Base-by-base conservation (phyloP, 2,329 filamentous ascomycete genomes). In the Zymoseptoria ardabiliae region DNA sequence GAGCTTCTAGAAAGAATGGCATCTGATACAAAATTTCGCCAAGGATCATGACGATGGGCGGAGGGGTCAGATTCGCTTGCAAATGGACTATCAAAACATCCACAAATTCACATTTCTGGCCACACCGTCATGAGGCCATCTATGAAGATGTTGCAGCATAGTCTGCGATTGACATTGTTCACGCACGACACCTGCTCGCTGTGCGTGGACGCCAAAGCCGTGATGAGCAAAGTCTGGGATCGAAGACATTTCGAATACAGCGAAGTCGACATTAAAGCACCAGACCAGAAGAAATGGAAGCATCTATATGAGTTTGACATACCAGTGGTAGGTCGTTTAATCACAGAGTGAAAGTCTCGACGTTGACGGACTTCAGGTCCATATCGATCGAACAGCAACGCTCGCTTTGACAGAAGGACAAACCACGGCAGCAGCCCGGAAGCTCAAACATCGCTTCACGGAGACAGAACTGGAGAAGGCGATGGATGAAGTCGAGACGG, bases 221-320 rank as follows among this genome's bases (percentile, higher is more conserved):
- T 87, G 2, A 78, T 93, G 22, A 86, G 85, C 2, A 77, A 83
- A 9, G 86, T 91, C 8, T 87, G 84, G 82, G 82, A 88, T 59
- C 73, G 76, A 25, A 78, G 86, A 23, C 86, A 85, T 0, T 90
- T 92, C 72, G 80, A 80, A 19, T 91, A 85, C 72, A 77, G 79
- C 7, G 87, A 91, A 72, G 78, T 90, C 61, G 81, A 91, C 70
- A 84, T 92, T 54, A 84, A 89, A 75, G 80, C 82, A 54, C 78
- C 82, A 0, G 82, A 84, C 23, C 80, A 81, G 17, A 81, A 84
- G 62, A 75, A 78, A 22, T 93, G 89, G 89, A 85, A 83, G 68
- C 80, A 86, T 54, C 69, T 91, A 1, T 93, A 93, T 70, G 89
- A 91, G 59, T 90, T 91, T 71, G 89, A 93, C 66, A 89, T 90